A percentile compares a stretch with the other conserved stretches of the same genome.
phyloP scores from a whole-genome alignment of 1,284 basidiomycete species.

The Trametes versicolor region DNA sequence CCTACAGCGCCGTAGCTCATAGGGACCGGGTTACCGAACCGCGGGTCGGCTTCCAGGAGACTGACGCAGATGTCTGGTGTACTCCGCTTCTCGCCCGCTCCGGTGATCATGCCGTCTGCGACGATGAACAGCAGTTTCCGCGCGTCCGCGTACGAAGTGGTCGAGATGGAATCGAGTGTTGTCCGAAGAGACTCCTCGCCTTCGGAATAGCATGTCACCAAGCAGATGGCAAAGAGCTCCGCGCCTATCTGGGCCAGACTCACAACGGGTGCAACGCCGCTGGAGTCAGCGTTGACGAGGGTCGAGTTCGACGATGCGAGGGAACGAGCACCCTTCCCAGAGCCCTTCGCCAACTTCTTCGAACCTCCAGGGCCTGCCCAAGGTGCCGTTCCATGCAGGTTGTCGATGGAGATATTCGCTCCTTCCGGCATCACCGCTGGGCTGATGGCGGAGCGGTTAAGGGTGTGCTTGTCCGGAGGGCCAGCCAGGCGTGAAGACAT shows the following conservation, averaged over 20 bases:
- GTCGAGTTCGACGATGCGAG: slow-evolving; percentile 63
- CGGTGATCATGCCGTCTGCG: slow-evolving; percentile 99
- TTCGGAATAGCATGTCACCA: slow-evolving; percentile 98
- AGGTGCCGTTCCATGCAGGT: slow-evolving; percentile 90
- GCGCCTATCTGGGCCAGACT: slow-evolving; percentile 89
- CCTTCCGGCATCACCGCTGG: slow-evolving; percentile 97
- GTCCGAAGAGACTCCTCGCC: slow-evolving; percentile 92
- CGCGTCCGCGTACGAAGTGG: slow-evolving; percentile 90
- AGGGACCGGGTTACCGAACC: slow-evolving; percentile 96
- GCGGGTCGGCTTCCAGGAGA: slow-evolving; percentile 91
- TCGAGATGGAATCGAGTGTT: slow-evolving; percentile 93
- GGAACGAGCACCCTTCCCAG: slow-evolving; percentile 55
- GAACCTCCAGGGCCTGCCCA: slow-evolving; percentile 75
- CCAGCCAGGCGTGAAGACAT: slow-evolving; percentile 83
- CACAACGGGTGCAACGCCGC: slow-evolving; percentile 68
- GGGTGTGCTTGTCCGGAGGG: slow-evolving; percentile 72
- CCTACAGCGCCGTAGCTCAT: slow-evolving; percentile 97
- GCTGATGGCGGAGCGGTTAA: slow-evolving; percentile 83
- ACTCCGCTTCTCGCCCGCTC: slow-evolving; percentile 92
- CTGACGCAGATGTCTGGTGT: slow-evolving; percentile 98
- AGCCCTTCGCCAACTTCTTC: slow-evolving; percentile 59
- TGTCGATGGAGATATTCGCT: slow-evolving; percentile 91
- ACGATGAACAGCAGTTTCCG: slow-evolving; percentile 95
- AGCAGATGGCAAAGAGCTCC: slow-evolving; percentile 94
- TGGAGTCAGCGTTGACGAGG: slow-evolving; percentile 57